Base-by-base conservation (phyloP, 305 asterid species). In the Andrographis paniculata region DNA sequence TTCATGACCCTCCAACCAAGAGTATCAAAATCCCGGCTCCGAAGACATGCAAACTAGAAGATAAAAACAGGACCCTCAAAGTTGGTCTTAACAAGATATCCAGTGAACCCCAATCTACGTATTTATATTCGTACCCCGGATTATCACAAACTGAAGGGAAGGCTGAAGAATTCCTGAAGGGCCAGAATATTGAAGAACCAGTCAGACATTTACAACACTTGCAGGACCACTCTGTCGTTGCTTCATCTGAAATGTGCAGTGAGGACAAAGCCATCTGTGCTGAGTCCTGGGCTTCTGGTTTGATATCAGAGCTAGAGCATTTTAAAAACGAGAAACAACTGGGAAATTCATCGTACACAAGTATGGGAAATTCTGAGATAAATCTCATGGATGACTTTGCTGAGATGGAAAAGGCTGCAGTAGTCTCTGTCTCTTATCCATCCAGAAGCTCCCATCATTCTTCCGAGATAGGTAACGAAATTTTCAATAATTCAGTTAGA, bases 381-480 rank as follows among this genome's bases (percentile, higher is more conserved):
- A 65, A 64, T 72, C 77, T 88, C 64, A 79, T 88, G 95, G 93
- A 82, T 71, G 97, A 88, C 64, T 88, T 88, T 70, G 81, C 75
- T 46, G 94, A 88, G 79, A 88, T 88, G 94, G 97, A 88, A 69
- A 88, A 84, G 61, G 45, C 82, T 47, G 89, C 94, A 0, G 59
- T 77, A 0, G 73, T 72, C 42, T 68, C 78, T 45, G 61, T 60
- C 17, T 67, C 74, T 38, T 54, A 61, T 56, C 58, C 75, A 30
- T 54, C 58, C 45, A 75, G 55, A 65, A 61, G 59, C 50, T 50
- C 65, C 55, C 59, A 65, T n/a, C 61, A 56, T 67, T 55, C 50
- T 14, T 62, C 69, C 14, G 73, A 65, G 20, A 62, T 55, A 33
- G 56, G 48, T 53, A 50, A 47, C 48, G 69, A 41, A 48, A 21